Base-by-base conservation (phyloP, 1,284 basidiomycete genomes). In the Ustilago trichophora region DNA sequence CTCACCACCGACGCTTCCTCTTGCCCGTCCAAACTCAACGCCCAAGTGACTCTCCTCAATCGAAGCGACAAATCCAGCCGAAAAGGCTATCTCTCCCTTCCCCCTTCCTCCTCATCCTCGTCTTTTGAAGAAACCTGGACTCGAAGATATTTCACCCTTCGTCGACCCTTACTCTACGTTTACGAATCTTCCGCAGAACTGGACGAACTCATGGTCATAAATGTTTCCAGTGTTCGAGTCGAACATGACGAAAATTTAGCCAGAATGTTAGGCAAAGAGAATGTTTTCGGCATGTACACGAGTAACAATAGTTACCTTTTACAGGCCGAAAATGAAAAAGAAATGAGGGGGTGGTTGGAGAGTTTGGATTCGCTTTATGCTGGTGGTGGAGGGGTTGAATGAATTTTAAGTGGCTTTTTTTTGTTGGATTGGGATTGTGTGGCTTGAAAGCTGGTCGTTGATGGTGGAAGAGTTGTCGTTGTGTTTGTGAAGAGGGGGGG, bases 61-160 rank as follows among this genome's bases (percentile, higher is more conserved):
- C 47, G 48, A 70, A 93, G 91, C 66, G 90, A 93, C 75, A 87
- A 86, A 22, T 86, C 89, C 6, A 90, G 91, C 12, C 94, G 93
- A 85, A 90, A 89, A 76, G 93, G 93, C 6, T 85, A 89, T 77
- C 84, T 97, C 44, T 83, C 88, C 81, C 86, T 94, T 60, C 85
- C 97, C 58, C 86, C 86, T 22, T 89, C 96, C 79, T 90, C 92
- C 7, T 87, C 86, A 27, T 87, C 87, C 65, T n/a, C n/a, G n/a
- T n/a, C n/a, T n/a, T n/a, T n/a, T n/a, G n/a, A n/a, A n/a, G 88
- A 93, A 77, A 80, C 84, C 16, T 98, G 95, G 94, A 87, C 88
- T 67, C 87, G 87, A 77, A 85, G 89, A 37, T 92, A 90, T 88
- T 93, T 95, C 78, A 90, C 93, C 12, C 85, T 98, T n/a, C 87